Base-by-base conservation (phyloP, 1,284 basidiomycete species). In the Ganoderma meredithae region DNA sequence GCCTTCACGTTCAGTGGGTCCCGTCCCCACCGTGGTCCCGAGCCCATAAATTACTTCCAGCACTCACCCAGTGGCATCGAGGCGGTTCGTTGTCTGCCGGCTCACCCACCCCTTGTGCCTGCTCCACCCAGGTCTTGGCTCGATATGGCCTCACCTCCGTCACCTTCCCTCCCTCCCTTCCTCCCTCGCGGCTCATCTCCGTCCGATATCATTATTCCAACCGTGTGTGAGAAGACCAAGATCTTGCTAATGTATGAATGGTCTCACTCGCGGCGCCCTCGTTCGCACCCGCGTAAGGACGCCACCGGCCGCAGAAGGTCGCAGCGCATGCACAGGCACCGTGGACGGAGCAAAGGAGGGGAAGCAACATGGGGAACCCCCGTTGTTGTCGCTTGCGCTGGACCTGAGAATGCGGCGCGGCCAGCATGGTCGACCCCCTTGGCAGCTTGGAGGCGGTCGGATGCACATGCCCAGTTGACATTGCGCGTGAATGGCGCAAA, bases 181-280 rank as follows among this genome's bases (percentile, higher is more conserved):
- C n/a, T 13, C 59, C 39, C 41, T 27, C 22, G 25, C 22, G n/a
- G 10, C 59, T 60, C 40, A 60, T 12, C 6, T 55, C 52, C 52
- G 13, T 43, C 13, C 17, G 22, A 13, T 36, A 22, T 17, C 59
- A 13, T 12, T 22, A 40, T 39, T 58, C 17, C 62, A 74, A 70
- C 71, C 63, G 66, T 70, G 25, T 64, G 61, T 39, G 69, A 70
- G 25, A 62, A 70, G 25, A 62, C 36, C 9, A 36, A 71, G 2
- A 71, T 69, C 67, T 49, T 73, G 55, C 71, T 71, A 60, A 70
- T 72, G 68, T 66, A 71, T 53, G 63, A 72, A 49, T 63, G 69
- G 44, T 72, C 73, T 44, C 66, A 71, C 49, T 71, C 47, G 67
- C 66, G 69, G 67, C 66, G 69, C 71, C 56, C 67, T 74, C 53